phyloP scores from a whole-genome alignment of 2,329 filamentous ascomycete species.

The Colletotrichum sp. region DNA sequence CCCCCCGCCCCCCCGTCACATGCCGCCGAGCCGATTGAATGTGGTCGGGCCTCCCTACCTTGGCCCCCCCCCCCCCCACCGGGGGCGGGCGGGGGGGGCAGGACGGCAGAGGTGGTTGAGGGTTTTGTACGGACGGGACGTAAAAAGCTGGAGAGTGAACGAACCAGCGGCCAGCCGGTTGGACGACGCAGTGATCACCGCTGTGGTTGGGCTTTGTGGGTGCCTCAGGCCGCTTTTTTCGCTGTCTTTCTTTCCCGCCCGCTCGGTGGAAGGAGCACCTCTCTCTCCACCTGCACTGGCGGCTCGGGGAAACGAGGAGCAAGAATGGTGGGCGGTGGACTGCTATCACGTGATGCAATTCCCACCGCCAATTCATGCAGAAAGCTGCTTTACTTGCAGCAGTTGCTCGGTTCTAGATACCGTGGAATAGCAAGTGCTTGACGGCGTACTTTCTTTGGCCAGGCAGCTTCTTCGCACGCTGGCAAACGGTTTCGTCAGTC shows the following conservation, averaged over 20 bases:
- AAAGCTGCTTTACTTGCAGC: not conserved
- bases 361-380: not conserved
- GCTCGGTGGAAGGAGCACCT: not conserved
- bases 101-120: slow-evolving; percentile 25
- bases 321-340: slow-evolving; percentile 24
- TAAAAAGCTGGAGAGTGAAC: slow-evolving; percentile 24
- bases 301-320: slow-evolving; percentile 3
- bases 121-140: slow-evolving; percentile 23
- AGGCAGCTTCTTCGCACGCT: not conserved
- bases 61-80: too few species aligned
- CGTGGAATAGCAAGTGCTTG: not conserved
- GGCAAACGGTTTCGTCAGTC: not conserved
- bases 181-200: slow-evolving; percentile 15
- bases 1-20: too few species aligned
- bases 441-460: not conserved
- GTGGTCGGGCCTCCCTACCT: too few species aligned
- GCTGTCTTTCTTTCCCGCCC: not conserved
- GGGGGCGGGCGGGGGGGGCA: too few species aligned
- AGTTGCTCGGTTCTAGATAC: not conserved
- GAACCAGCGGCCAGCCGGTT: slow-evolving; percentile 11
- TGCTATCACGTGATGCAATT: slow-evolving; percentile 28
- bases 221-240: slow-evolving; percentile 11
- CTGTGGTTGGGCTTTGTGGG: not conserved
- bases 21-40: too few species aligned
- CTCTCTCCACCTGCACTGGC: not conserved